Percentiles rank a stretch among this genome's conserved stretches.
These are phyloP conservation scores for Puccinia brachypodii DNA, from an alignment of 1,284 basidiomycete species.

Conservation along the genomic window DNA sequence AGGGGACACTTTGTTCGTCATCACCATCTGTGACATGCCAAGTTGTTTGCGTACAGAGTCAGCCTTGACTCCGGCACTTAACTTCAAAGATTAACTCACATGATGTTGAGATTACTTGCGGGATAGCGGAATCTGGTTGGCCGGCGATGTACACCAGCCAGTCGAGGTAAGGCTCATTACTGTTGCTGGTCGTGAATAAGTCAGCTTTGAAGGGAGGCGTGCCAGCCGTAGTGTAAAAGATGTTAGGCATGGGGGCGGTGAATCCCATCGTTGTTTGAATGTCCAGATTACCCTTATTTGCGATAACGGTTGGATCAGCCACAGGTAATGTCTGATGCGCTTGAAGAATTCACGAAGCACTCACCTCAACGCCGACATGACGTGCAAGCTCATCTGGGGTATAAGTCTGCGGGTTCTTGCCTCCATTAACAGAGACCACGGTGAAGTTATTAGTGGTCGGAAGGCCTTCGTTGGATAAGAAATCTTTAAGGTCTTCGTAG, in stretches of 20 bases:
- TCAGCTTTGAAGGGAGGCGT: conserved; percentile 5
- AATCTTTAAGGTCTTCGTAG: conserved; percentile 12
- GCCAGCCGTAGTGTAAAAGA: conserved; percentile 20
- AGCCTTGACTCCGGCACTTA: too few relatives aligned
- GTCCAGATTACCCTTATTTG: conserved; percentile 11
- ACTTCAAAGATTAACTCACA: neutral
- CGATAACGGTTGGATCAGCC: neutral
- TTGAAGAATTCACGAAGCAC: neutral
- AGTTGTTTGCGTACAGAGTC: too few relatives aligned
- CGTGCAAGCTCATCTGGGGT: neutral
- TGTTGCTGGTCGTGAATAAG: conserved; percentile 12
- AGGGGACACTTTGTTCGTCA: conserved; percentile 52
- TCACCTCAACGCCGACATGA: conserved; percentile 22
- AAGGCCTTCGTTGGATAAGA: neutral
- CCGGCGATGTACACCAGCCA: conserved; percentile 15
- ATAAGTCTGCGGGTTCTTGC: neutral
- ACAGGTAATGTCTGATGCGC: neutral
- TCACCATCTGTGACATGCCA: conserved; percentile 41
- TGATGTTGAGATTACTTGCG: conserved; percentile 26
- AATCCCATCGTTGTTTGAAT: conserved; percentile 32
- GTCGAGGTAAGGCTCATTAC: conserved; percentile 39
- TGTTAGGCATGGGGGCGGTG: conserved; percentile 15
- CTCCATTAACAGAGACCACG: conserved; percentile 17
- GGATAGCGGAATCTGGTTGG: neutral
- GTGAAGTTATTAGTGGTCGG: conserved; percentile 21